A percentile compares a stretch with the other conserved stretches of the same genome.
Evolutionary conservation across 163 green algal species (phyloP).

Genomic region (Trebouxia gelatinosa): DNA sequence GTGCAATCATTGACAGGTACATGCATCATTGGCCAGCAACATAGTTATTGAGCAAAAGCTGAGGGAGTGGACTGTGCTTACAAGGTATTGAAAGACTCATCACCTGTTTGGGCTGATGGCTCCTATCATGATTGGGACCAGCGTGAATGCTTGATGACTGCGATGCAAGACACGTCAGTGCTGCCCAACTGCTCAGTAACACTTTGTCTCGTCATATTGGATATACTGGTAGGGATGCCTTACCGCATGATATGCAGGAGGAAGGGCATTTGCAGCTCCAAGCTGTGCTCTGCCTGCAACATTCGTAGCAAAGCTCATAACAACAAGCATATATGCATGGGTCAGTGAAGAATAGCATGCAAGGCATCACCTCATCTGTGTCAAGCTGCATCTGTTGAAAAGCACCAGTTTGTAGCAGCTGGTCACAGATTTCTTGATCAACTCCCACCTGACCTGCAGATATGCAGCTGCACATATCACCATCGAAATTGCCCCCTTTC

Average conservation of each 20-base stretch:
- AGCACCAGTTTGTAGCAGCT: slow-evolving; percentile 70
- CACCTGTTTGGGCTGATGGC: slow-evolving; percentile 56
- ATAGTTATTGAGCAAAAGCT: neutral
- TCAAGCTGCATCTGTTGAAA: slow-evolving; percentile 79
- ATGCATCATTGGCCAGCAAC: neutral
- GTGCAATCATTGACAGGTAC: neutral
- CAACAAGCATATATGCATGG: neutral
- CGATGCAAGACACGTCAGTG: slow-evolving; percentile 19
- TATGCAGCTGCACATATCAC: too few relatives aligned
- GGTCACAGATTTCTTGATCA: slow-evolving; percentile 62
- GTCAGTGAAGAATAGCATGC: neutral
- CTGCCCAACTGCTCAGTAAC: neutral
- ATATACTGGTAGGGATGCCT: neutral
- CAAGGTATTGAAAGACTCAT: neutral
- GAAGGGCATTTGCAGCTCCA: slow-evolving; percentile 96
- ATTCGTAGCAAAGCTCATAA: neutral
- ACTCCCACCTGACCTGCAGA: slow-evolving; percentile 55
- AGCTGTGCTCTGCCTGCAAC: slow-evolving; percentile 85
- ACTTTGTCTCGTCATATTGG: neutral
- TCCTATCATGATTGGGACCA: slow-evolving; percentile 97
- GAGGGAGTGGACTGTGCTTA: neutral
- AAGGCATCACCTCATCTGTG: slow-evolving; percentile 77
- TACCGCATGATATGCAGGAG: slow-evolving; percentile 70
- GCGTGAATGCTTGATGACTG: slow-evolving; percentile 52
- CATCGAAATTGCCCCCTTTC: neutral